Evolutionary conservation across 257 asterid species (phyloP), one percentile per base, ranked within the genome.

Genomic region (Henckelia pumila): DNA sequence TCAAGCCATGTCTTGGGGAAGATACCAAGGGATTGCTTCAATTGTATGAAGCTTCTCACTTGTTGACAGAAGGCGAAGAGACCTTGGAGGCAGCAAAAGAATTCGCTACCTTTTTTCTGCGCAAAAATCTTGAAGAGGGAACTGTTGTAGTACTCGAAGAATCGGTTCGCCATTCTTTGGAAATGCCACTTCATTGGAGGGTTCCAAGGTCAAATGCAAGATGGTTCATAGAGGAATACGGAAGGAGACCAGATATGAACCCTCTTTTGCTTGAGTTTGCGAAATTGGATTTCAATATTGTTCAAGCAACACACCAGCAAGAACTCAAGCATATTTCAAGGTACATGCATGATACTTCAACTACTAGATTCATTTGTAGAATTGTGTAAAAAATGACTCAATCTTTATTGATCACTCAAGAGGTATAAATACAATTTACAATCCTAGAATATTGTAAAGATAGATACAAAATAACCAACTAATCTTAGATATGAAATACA

Each of bases 171-270:
- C 76, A 55, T 44, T 71, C 86, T 2, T 57, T 82, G 73, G 90
- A 77, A 68, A 59, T 77, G 25, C 84, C 87, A 59, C 30, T 73
- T 37, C 81, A 84, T 62, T 78, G 84, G 79, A 79, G 77, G 40
- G 35, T 69, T 64, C 74, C 44, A 22, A 67, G 80, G 72, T 70
- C 78, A n/a, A 73, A 82, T n/a, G 63, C 78, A 11, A 73, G 74
- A 26, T 76, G 84, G 80, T 80, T 64, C 62, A 74, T 85, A 56
- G 37, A 76, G 1, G 63, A 58, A 1, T 85, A 80, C 40, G 55
- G 60, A 59, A 77, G 10, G 22, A 71, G 71, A 56, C 16, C 14
- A 5, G 52, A 70, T 56, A 53, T 20, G 80, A 71, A 69, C 30
- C 76, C 71, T 14, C 0, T 35, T 1, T 35, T 86, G n/a, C 76